phyloP scores from a whole-genome alignment of 441 rosid species.

The Pelargonium fulgidum region DNA sequence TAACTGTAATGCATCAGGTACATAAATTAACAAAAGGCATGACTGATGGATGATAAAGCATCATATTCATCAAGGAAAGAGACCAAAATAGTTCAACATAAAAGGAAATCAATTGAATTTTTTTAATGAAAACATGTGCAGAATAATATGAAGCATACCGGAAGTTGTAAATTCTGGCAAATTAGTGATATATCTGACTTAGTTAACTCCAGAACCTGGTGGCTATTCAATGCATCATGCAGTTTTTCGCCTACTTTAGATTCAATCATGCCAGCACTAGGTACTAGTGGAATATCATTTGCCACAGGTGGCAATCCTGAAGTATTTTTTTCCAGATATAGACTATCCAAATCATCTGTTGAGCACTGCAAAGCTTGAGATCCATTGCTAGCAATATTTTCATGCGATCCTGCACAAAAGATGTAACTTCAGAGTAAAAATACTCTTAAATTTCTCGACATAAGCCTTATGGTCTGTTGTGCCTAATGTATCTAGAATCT shows the following conservation, averaged over 20 bases:
- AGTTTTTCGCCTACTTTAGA: constrained; percentile 27
- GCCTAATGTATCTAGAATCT: constrained; percentile 2
- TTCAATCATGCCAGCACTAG: constrained; percentile 17
- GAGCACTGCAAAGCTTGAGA: neutral
- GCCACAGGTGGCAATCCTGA: neutral
- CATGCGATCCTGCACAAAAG: neutral
- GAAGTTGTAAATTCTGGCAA: constrained; percentile 49
- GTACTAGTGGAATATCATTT: neutral
- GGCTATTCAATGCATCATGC: constrained; percentile 48
- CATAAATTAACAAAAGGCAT: neutral
- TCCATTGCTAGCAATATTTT: neutral
- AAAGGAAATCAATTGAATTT: neutral
- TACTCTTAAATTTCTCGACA: neutral
- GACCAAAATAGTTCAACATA: neutral
- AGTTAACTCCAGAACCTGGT: constrained; percentile 37
- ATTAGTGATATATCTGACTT: constrained; percentile 59
- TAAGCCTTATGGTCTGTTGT: neutral
- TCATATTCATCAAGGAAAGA: neutral
- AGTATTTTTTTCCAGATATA: neutral
- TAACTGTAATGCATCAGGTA: neutral
- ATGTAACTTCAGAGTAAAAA: neutral
- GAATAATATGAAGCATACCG: constrained; percentile 36
- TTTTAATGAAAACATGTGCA: neutral
- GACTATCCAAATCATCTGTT: constrained; percentile 1
- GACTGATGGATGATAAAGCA: neutral